phyloP scores from a whole-genome alignment of 2,329 filamentous ascomycete species.

The Ploettnerulaceae sp. region DNA sequence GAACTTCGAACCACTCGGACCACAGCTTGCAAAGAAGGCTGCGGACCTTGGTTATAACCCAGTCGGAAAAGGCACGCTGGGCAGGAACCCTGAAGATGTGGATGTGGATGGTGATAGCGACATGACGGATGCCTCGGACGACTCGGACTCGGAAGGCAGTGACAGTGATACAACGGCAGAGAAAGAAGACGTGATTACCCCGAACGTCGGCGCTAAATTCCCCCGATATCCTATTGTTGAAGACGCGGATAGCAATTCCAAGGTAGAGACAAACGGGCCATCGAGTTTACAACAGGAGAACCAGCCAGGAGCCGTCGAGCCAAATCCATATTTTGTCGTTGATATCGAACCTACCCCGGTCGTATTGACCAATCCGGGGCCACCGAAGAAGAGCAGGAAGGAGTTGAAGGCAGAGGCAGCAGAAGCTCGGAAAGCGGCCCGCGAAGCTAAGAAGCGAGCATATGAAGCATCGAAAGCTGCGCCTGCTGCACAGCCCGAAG shows the following conservation, averaged over 20 bases:
- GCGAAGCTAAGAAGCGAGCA: background rate
- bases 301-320: conserved; percentile 7
- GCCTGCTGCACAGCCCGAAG: background rate
- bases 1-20: conserved; percentile 16
- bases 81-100: conserved; percentile 5
- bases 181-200: conserved; percentile 8
- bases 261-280: background rate
- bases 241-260: background rate
- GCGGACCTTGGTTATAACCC: conserved; percentile 12
- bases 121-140: conserved; percentile 15
- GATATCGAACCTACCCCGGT: conserved; percentile 28
- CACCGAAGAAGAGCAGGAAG: conserved; percentile 19
- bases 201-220: conserved; percentile 10
- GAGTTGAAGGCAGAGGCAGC: conserved; percentile 31
- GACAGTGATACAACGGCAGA: conserved; percentile 2
- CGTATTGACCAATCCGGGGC: background rate
- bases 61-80: conserved; percentile 12
- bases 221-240: background rate
- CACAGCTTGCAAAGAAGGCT: conserved; percentile 20
- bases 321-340: conserved; percentile 27
- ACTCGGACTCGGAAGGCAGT: conserved; percentile 5
- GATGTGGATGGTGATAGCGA: conserved; percentile 18
- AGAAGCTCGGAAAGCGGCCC: conserved; percentile 9
- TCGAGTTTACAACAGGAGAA: background rate
- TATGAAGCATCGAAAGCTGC: conserved; percentile 10